Conservation (phyloP, 1,139 yeast species). For the Blastobotrys buckinghamii region DNA sequence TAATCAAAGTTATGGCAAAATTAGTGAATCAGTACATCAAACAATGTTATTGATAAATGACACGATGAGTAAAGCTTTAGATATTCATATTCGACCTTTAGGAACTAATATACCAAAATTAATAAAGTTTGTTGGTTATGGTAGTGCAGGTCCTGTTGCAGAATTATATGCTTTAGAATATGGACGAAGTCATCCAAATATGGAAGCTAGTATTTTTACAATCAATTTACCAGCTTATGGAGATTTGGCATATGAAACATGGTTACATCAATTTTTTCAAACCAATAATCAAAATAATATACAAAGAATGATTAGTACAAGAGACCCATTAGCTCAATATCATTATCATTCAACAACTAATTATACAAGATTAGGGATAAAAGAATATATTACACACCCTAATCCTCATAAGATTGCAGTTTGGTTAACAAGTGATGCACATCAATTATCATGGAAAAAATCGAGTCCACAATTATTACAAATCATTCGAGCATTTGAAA, state of each 20-base stretch:
- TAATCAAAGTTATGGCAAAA: not conserved
- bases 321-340: constrained; percentile 1
- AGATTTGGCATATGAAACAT: constrained; percentile 1
- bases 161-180: constrained; percentile 4
- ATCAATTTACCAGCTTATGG: constrained; percentile 4
- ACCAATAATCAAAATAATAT: not conserved
- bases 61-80: not conserved
- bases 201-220: constrained; percentile 3
- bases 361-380: not conserved
- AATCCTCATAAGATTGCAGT: not conserved
- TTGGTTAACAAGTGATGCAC: constrained; percentile 1
- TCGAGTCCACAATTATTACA: not conserved
- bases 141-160: constrained; percentile 6
- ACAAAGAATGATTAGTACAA: constrained; percentile 1
- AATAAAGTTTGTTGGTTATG: constrained; percentile 6
- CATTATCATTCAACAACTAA: not conserved
- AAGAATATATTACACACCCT: constrained; percentile 5
- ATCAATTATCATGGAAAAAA: not conserved
- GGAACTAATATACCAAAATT: not conserved
- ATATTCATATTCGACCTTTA: not conserved
- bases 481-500: constrained; percentile 3
- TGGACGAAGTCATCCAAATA: constrained; percentile 1
- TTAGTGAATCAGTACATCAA: not conserved
- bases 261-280: not conserved
- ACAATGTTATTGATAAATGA: not conserved